These are phyloP conservation scores for Pisolithus tinctorius DNA, from an alignment of 768 basidiomycete genomes.

Conservation along the genomic window DNA sequence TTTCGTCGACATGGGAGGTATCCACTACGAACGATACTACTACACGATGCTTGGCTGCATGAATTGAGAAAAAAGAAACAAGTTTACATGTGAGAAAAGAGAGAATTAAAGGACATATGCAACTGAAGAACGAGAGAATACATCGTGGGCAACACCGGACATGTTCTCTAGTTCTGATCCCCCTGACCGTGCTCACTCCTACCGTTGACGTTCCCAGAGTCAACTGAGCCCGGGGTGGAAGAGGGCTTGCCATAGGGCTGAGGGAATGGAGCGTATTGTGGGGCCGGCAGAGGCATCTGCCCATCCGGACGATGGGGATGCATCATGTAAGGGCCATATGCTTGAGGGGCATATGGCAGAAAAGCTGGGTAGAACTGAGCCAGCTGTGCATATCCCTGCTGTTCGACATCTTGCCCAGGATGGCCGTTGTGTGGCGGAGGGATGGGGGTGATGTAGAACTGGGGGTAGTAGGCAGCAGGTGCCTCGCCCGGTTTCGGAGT, in stretches of 20 bases:
- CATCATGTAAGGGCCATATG: slow-evolving; percentile 45
- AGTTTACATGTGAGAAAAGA: not conserved
- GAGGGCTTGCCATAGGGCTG: slow-evolving; percentile 26
- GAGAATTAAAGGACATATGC: not conserved
- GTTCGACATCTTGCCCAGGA: slow-evolving; percentile 35
- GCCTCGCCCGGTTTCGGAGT: slow-evolving; percentile 46
- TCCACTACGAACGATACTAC: not conserved
- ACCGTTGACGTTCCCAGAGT: slow-evolving; percentile 1
- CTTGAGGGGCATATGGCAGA: slow-evolving; percentile 40
- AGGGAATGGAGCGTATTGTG: slow-evolving; percentile 34
- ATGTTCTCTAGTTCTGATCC: not conserved
- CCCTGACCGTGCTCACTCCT: slow-evolving; percentile 4
- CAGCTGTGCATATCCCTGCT: slow-evolving; percentile 33
- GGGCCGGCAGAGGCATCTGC: slow-evolving; percentile 27
- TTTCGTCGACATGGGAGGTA: not conserved
- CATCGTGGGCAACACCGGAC: not conserved
- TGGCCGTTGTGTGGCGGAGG: slow-evolving; percentile 34
- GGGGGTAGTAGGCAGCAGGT: slow-evolving; percentile 43
- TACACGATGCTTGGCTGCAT: not conserved
- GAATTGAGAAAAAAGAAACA: not conserved
- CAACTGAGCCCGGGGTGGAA: not conserved
- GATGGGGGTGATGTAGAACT: slow-evolving; percentile 41
- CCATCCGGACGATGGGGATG: slow-evolving; percentile 36
- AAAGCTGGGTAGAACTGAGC: slow-evolving; percentile 43
- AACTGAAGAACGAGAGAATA: not conserved